These are phyloP conservation scores for Pseudogymnoascus sp. DNA, from an alignment of 2,329 filamentous ascomycete genomes.

Conservation along the genomic window DNA sequence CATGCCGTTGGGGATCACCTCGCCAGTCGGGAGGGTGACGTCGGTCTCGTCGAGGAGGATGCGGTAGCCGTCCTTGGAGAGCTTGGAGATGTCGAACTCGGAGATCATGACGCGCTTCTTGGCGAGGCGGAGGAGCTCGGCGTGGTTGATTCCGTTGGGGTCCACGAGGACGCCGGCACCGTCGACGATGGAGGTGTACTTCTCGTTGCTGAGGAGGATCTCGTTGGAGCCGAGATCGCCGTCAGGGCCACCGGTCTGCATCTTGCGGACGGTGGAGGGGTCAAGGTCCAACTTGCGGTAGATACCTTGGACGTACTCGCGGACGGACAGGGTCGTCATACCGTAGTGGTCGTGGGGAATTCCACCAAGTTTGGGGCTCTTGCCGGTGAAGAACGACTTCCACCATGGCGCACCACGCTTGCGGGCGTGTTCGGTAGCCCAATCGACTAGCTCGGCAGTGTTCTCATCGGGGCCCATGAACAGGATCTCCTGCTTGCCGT, in stretches of 20 bases:
- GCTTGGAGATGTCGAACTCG: conserved; percentile 74
- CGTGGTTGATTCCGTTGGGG: conserved; percentile 76
- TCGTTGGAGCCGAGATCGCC: conserved; percentile 97
- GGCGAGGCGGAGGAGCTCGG: conserved; percentile 76
- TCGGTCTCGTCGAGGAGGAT: conserved; percentile 88
- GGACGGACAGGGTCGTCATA: conserved; percentile 95
- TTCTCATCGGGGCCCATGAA: conserved; percentile 99
- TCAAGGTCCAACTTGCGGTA: conserved; percentile 94
- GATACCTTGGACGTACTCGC: conserved; percentile 92
- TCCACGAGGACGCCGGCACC: conserved; percentile 92
- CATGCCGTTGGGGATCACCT: conserved; percentile 82
- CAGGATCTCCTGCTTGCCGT: conserved; percentile 91
- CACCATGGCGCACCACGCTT: conserved; percentile 88
- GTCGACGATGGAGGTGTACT: conserved; percentile 92
- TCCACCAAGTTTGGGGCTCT: conserved; percentile 89
- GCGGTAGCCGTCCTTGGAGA: conserved; percentile 82
- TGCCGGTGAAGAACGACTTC: conserved; percentile 99
- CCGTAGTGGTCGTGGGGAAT: conserved; percentile 95
- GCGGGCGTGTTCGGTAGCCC: conserved; percentile 94
- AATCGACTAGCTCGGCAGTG: conserved; percentile 92
- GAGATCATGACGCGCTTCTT: conserved; percentile 83
- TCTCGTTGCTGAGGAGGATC: conserved; percentile 91
- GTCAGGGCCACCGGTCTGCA: conserved; percentile 96
- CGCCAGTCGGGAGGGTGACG: conserved; percentile 77
- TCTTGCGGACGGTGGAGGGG: conserved; percentile 74